Percentiles rank a stretch among this genome's conserved stretches.
phyloP scores from a whole-genome alignment of 257 asterid species.

The Salvia rosmarinus region DNA sequence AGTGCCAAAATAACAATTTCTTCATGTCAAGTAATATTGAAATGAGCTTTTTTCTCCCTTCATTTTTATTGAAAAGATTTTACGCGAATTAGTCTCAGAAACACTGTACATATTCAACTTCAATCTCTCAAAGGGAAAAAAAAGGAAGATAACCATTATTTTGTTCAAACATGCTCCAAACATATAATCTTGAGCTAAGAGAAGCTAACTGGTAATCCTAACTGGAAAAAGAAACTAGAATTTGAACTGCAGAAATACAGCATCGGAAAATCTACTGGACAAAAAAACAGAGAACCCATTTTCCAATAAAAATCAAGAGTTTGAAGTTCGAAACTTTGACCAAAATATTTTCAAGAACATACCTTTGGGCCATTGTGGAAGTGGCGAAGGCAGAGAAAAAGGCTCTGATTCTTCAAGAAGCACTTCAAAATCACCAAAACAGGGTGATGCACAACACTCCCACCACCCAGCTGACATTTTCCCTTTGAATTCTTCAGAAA shows the following conservation, averaged over 20 bases:
- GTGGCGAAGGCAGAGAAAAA: conserved; percentile 68
- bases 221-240: conserved; percentile 4
- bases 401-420: conserved; percentile 43
- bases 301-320: conserved; percentile 7
- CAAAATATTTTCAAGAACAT: conserved; percentile 18
- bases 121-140: not conserved
- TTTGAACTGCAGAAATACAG: conserved; percentile 20
- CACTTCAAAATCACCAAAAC: conserved; percentile 39
- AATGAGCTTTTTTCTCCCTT: not conserved
- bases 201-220: conserved; percentile 16
- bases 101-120: no score
- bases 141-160: not conserved
- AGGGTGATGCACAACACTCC: conserved; percentile 45
- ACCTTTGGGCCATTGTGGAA: conserved; percentile 87
- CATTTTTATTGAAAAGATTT: not conserved
- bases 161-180: conserved; percentile 5
- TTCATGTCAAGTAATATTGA: conserved; percentile 9
- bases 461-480: conserved; percentile 51
- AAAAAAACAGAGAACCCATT: conserved; percentile 5
- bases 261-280: conserved; percentile 2
- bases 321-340: not conserved
- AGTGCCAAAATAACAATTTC: conserved; percentile 17
- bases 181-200: conserved; percentile 25
- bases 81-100: not conserved
- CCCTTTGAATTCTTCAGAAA: conserved; percentile 27